These are phyloP conservation scores for Collariella sp. DNA, from an alignment of 495 filamentous ascomycete species.

Conservation along the genomic window DNA sequence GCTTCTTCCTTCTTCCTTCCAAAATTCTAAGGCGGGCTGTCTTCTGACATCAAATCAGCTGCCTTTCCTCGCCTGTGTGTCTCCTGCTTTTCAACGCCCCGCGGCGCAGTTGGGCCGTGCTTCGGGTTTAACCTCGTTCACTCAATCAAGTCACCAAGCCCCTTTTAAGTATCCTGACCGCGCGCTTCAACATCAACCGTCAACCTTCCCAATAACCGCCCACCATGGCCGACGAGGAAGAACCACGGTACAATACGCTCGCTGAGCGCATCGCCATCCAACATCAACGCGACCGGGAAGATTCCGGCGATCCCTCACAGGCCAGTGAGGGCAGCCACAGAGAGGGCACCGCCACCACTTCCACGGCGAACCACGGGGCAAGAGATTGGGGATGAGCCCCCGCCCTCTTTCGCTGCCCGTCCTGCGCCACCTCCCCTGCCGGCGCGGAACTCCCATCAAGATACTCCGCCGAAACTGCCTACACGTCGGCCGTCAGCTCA, in stretches of 20 bases:
- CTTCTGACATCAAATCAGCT: too few relatives aligned
- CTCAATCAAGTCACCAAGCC: too few relatives aligned
- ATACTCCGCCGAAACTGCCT: constrained; percentile 34
- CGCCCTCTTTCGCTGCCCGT: constrained; percentile 12
- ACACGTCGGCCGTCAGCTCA: constrained; percentile 33
- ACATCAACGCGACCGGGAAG: constrained; percentile 17
- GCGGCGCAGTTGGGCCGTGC: too few relatives aligned
- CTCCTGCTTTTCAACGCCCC: too few relatives aligned
- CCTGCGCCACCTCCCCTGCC: constrained; percentile 33
- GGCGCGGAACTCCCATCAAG: constrained; percentile 24
- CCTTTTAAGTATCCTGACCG: too few relatives aligned
- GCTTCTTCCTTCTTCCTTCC: too few relatives aligned
- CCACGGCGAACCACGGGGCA: constrained; percentile 33
- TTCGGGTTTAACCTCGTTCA: too few relatives aligned
- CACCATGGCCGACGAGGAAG: constrained; percentile 45
- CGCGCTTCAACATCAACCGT: too few relatives aligned
- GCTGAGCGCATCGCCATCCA: constrained; percentile 42
- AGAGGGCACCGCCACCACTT: constrained; percentile 27
- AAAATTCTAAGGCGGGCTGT: too few relatives aligned
- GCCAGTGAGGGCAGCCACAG: constrained; percentile 21
- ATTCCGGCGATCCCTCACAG: constrained; percentile 34
- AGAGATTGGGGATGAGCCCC: constrained; percentile 2
- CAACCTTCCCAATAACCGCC: neutral
- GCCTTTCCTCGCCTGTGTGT: too few relatives aligned
- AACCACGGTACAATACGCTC: constrained; percentile 47